These are phyloP conservation scores for Pholiota conissans DNA, from an alignment of 768 basidiomycete genomes.

Conservation along the genomic window DNA sequence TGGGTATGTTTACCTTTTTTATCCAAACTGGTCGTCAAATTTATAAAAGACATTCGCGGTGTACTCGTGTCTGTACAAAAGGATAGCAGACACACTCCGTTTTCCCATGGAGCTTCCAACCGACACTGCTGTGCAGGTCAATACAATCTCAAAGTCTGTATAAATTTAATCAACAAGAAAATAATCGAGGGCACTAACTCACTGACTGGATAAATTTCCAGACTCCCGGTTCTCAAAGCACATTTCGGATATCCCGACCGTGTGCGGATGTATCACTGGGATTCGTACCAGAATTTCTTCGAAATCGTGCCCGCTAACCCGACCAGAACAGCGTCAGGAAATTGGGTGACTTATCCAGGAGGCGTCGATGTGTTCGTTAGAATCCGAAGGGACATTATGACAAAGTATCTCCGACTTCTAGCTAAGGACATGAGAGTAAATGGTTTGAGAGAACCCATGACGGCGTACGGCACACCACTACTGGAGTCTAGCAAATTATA, in stretches of 20 bases:
- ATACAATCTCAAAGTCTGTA: background rate
- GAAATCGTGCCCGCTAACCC: background rate
- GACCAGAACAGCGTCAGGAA: background rate
- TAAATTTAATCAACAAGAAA: too few species aligned
- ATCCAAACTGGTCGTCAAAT: background rate
- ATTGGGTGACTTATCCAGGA: background rate
- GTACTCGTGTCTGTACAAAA: background rate
- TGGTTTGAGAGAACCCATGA: background rate
- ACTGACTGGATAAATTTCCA: background rate
- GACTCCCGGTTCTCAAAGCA: background rate
- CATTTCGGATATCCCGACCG: background rate
- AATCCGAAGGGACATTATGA: background rate
- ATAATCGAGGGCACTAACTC: too few species aligned
- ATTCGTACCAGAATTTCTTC: background rate
- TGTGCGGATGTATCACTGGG: background rate
- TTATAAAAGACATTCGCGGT: background rate
- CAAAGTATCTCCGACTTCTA: background rate
- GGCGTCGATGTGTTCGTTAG: background rate
- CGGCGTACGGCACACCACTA: too few species aligned
- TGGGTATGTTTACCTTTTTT: background rate
- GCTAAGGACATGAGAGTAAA: background rate
- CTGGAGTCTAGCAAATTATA: too few species aligned
- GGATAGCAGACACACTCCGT: background rate
- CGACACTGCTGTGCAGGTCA: background rate
- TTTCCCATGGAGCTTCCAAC: background rate